A percentile compares a stretch with the other conserved stretches of the same genome.
phyloP scores from a whole-genome alignment of 2,329 filamentous ascomycete genomes.

The Pestalotiopsis sp. region DNA sequence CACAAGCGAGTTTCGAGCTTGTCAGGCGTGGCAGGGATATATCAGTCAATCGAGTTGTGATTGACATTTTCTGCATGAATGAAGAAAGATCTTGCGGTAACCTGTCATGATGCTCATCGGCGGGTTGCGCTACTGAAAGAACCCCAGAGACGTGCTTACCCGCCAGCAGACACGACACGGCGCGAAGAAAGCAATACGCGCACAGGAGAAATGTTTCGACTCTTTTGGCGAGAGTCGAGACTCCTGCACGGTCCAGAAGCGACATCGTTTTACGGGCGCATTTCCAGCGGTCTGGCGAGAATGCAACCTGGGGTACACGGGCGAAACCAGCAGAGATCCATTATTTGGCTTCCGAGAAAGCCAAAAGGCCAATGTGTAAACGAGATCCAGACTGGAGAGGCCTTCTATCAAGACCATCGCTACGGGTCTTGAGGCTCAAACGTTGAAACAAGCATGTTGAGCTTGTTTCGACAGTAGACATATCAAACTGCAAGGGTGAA shows the following conservation, averaged over 20 bases:
- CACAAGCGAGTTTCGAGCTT: conserved; percentile 57
- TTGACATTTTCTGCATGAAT: neutral
- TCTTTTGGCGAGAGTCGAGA: no score
- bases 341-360: neutral
- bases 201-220: no score
- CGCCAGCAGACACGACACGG: no score
- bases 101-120: neutral
- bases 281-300: neutral
- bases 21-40: neutral
- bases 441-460: conserved; percentile 9
- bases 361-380: neutral
- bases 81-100: neutral
- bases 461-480: conserved; percentile 11
- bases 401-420: neutral
- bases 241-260: neutral
- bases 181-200: no score
- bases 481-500: conserved; percentile 5
- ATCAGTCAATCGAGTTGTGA: neutral
- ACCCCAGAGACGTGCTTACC: no score
- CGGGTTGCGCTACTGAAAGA: neutral
- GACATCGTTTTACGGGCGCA: neutral
- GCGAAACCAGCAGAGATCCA: neutral
- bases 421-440: neutral
- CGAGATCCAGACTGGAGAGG: neutral
- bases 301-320: neutral